Evolutionary conservation across 495 filamentous ascomycete genomes (phyloP).

Genomic region (Neurospora sp.): DNA sequence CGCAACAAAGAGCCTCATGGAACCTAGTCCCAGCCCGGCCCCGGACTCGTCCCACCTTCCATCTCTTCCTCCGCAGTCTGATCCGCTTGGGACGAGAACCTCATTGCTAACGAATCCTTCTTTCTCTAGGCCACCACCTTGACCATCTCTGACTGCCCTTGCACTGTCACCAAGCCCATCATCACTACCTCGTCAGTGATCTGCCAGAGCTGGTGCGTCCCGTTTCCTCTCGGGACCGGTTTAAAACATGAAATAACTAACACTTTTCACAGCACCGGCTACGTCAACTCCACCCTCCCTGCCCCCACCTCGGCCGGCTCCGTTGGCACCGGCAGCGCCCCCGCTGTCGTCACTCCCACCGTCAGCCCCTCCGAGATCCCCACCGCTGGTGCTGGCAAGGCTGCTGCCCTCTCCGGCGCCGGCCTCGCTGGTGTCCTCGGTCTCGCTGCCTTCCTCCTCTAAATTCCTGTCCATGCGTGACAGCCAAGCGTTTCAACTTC

Average conservation of each 20-base stretch:
- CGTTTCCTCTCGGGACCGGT: background rate
- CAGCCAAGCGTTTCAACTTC: conserved; percentile 8
- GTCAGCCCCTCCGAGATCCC: conserved; percentile 24
- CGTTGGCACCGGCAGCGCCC: conserved; percentile 24
- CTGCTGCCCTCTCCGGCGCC: conserved; percentile 56
- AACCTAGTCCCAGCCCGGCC: background rate
- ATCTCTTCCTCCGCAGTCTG: background rate
- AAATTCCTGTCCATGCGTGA: conserved; percentile 31
- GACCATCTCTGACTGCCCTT: conserved; percentile 70
- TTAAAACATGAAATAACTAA: conserved; percentile 24
- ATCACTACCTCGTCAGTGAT: conserved; percentile 49
- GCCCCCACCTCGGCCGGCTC: conserved; percentile 19
- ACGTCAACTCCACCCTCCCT: conserved; percentile 22
- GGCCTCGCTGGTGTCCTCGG: conserved; percentile 67
- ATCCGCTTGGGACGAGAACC: background rate
- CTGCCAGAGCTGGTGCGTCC: conserved; percentile 56
- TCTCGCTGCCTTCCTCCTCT: conserved; percentile 64
- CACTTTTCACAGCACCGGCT: conserved; percentile 17
- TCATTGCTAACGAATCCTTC: background rate
- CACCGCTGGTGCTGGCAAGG: conserved; percentile 54
- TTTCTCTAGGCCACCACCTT: conserved; percentile 53
- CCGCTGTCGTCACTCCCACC: conserved; percentile 24
- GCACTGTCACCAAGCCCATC: conserved; percentile 66
- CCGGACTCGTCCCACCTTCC: background rate
- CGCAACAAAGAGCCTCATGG: conserved; percentile 1